Base-by-base conservation (phyloP, 768 basidiomycete species). In the Pleurotus platypus region DNA sequence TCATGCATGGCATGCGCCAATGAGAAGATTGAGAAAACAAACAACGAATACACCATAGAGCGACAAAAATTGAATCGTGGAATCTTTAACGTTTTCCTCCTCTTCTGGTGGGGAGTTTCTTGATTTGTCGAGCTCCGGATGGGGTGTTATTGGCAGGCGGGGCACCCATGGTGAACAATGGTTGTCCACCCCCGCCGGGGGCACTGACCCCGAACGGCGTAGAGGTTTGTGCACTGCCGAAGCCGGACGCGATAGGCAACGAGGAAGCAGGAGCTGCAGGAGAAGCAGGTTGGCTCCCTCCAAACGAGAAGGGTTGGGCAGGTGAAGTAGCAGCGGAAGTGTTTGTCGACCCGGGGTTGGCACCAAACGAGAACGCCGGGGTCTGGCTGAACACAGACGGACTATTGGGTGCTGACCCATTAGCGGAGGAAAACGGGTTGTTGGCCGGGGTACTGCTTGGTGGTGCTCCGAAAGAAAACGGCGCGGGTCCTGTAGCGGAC, bases 121-220 rank as follows among this genome's bases (percentile, higher is more conserved):
- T 83, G 46, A 85, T 78, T 49, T 74, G 73, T 46, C 81, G 74
- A 16, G 61, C 65, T 54, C 72, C 75, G 38, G 62, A 67, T 50
- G 65, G 66, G 55, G 61, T 59, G 3, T 71, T 40, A 3, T 75
- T 69, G 22, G 77, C 62, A 15, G 85, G 79, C 1, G 80, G 77
- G 47, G 85, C 74, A 27, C 85, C 85, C 54, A 86, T 85, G 11
- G 84, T 86, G 63, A 86, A 86, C 37, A 86, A 59, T 2, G 77
- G 66, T 8, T 77, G 64, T 12, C 72, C 70, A 16, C 71, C 67
- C 1, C 73, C 70, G 43, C 73, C 57, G 27, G 69, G 64, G 26
- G 72, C 65, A 5, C 75, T 70, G 4, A 72, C 71, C 63, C 75
- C 72, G 59, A 84, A 85, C 7, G 79, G 76, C 38, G 76, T 77